Evolutionary conservation across 2,329 filamentous ascomycete species (phyloP).

Genomic region (Cladophialophora carrionii): DNA sequence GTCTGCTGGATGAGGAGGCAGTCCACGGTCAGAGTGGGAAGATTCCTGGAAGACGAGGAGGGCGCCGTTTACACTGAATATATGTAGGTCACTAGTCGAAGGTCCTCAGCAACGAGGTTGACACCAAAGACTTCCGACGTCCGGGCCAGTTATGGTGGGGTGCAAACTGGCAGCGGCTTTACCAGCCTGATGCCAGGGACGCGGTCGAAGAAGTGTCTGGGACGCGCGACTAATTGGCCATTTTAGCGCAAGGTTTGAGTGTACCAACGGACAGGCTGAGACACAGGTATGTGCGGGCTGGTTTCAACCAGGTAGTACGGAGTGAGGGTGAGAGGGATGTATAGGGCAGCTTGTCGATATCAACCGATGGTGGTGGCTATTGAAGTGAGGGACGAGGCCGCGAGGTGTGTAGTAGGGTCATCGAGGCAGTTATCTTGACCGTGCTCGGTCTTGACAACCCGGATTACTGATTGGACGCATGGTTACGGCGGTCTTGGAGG

Average conservation of each 20-base stretch:
- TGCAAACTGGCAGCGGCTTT: background rate
- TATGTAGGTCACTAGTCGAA: background rate
- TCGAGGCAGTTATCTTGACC: constrained; percentile 33
- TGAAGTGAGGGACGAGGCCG: background rate
- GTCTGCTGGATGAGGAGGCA: background rate
- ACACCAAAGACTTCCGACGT: background rate
- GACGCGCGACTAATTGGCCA: constrained; percentile 27
- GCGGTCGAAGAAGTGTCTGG: constrained; percentile 11
- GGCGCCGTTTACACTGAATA: background rate
- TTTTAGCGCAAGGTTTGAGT: constrained; percentile 14
- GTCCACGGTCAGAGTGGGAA: background rate
- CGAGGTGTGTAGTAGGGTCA: background rate
- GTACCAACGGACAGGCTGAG: constrained; percentile 23
- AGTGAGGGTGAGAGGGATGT: no score
- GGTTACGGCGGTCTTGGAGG: constrained; percentile 14
- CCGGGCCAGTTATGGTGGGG: background rate
- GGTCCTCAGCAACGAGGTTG: background rate
- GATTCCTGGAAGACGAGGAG: background rate
- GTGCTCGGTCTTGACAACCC: constrained; percentile 28
- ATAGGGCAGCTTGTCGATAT: background rate
- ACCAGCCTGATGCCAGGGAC: background rate
- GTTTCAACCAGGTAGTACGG: background rate
- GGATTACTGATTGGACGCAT: constrained; percentile 29
- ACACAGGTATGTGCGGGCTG: constrained; percentile 2
- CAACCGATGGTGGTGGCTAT: background rate